phyloP scores from a whole-genome alignment of 2,329 filamentous ascomycete species.

The Aplosporella prunicola region DNA sequence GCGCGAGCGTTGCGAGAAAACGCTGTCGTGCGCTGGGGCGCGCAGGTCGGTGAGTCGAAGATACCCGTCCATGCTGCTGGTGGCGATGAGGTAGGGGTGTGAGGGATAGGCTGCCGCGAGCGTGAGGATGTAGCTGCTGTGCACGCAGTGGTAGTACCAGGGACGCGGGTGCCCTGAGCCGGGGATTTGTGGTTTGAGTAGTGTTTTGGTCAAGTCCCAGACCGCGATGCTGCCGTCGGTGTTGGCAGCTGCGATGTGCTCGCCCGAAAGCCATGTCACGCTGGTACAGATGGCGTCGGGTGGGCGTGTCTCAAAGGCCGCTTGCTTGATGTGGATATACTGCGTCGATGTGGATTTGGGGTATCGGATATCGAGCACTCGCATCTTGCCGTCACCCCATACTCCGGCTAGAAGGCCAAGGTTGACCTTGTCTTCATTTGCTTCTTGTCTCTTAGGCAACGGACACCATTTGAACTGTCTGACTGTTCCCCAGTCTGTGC shows the following conservation, averaged over 20 bases:
- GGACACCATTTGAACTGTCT: constrained; percentile 50
- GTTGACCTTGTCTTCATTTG: constrained; percentile 20
- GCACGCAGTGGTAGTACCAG: constrained; percentile 34
- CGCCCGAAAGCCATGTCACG: constrained; percentile 48
- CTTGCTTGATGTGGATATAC: constrained; percentile 35
- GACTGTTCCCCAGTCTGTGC: constrained; percentile 48
- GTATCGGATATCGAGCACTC: constrained; percentile 42
- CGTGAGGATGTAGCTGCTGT: constrained; percentile 39
- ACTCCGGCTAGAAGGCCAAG: constrained; percentile 48
- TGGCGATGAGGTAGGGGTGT: constrained; percentile 42
- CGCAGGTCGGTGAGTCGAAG: constrained; percentile 46
- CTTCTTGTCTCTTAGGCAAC: constrained; percentile 22
- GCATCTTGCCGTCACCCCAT: constrained; percentile 48
- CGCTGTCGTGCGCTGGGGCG: constrained; percentile 35
- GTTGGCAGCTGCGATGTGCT: constrained; percentile 45
- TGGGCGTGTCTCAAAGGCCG: constrained; percentile 42
- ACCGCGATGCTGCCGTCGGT: constrained; percentile 48
- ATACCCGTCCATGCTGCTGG: constrained; percentile 47
- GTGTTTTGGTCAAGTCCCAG: constrained; percentile 37
- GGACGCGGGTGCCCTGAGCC: constrained; percentile 22
- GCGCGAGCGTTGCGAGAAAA: constrained; percentile 40
- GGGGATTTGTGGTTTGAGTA: constrained; percentile 24
- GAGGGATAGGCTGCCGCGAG: constrained; percentile 45
- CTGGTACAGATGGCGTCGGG: constrained; percentile 47
- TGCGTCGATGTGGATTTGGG: constrained; percentile 11